Evolutionary conservation across 2,329 filamentous ascomycete species (phyloP).

Genomic region (Fusarium zealandicum): DNA sequence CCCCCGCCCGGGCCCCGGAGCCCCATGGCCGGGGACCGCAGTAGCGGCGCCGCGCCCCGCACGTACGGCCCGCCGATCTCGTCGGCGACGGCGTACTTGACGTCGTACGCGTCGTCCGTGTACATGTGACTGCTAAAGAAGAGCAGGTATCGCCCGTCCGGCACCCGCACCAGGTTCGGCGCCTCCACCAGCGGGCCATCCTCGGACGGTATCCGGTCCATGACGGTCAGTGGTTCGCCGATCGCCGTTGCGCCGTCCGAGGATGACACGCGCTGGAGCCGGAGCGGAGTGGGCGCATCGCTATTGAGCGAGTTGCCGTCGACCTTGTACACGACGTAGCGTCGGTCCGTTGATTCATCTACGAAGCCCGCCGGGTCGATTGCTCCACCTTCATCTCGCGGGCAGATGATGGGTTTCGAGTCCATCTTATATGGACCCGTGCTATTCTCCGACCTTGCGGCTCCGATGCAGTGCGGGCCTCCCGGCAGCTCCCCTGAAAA

Average conservation of each 20-base stretch:
- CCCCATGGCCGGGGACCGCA: conserved; percentile 49
- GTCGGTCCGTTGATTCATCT: conserved; percentile 58
- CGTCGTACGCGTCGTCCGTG: conserved; percentile 60
- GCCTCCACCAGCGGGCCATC: conserved; percentile 68
- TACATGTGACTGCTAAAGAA: conserved; percentile 70
- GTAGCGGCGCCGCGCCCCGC: conserved; percentile 43
- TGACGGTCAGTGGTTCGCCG: conserved; percentile 57
- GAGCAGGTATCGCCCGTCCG: conserved; percentile 61
- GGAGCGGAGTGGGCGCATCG: conserved; percentile 60
- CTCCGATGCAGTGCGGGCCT: conserved; percentile 64
- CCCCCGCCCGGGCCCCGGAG: conserved; percentile 53
- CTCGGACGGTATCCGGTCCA: conserved; percentile 49
- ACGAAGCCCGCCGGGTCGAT: conserved; percentile 69
- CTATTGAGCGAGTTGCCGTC: conserved; percentile 65
- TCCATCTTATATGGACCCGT: conserved; percentile 61
- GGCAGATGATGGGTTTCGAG: conserved; percentile 59
- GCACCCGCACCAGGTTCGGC: conserved; percentile 58
- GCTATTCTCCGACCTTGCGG: conserved; percentile 56
- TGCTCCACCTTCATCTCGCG: conserved; percentile 60
- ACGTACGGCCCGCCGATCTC: conserved; percentile 49
- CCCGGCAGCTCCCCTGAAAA: conserved; percentile 58
- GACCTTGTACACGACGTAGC: conserved; percentile 71
- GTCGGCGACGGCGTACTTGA: conserved; percentile 63
- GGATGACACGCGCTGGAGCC: conserved; percentile 59
- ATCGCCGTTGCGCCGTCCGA: conserved; percentile 60